Percentiles rank a stretch among this genome's conserved stretches.
Conservation (phyloP, 2,329 filamentous ascomycete genomes). For the Xylariaceae sp. region DNA sequence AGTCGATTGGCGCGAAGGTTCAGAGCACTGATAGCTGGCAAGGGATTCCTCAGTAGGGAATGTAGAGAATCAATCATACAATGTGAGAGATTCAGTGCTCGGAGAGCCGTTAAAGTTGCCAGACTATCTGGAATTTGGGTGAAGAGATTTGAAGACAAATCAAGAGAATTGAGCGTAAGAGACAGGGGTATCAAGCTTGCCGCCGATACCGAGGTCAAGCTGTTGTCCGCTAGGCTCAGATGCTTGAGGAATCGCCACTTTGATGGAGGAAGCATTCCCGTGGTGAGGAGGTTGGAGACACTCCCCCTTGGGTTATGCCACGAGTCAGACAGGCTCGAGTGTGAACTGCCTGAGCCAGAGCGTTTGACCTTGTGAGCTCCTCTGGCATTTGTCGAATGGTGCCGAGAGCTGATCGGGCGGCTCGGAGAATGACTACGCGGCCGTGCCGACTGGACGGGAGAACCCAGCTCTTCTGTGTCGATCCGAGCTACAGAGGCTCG, state of each 20-base stretch:
- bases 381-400: conserved; percentile 64
- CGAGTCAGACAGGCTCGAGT: conserved; percentile 70
- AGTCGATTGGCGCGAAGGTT: conserved; percentile 89
- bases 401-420: conserved; percentile 73
- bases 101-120: conserved; percentile 79
- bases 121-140: conserved; percentile 91
- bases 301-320: conserved; percentile 68
- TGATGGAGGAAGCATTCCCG: conserved; percentile 71
- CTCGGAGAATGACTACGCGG: conserved; percentile 79
- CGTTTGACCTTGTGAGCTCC: conserved; percentile 74
- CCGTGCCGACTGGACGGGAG: conserved; percentile 45
- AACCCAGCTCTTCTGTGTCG: conserved; percentile 47
- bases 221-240: conserved; percentile 88
- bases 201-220: conserved; percentile 74
- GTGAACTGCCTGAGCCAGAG: conserved; percentile 89
- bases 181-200: conserved; percentile 77
- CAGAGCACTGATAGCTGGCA: conserved; percentile 89
- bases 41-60: conserved; percentile 77
- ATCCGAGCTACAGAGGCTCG: conserved; percentile 46
- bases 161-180: conserved; percentile 85
- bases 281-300: conserved; percentile 71
- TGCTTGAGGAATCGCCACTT: conserved; percentile 97
- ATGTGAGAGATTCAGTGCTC: conserved; percentile 88
- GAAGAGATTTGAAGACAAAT: conserved; percentile 90
- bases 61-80: conserved; percentile 97